Base-by-base conservation (phyloP, 371 early-diverging fungal genomes). In the Mortierella sp. region DNA sequence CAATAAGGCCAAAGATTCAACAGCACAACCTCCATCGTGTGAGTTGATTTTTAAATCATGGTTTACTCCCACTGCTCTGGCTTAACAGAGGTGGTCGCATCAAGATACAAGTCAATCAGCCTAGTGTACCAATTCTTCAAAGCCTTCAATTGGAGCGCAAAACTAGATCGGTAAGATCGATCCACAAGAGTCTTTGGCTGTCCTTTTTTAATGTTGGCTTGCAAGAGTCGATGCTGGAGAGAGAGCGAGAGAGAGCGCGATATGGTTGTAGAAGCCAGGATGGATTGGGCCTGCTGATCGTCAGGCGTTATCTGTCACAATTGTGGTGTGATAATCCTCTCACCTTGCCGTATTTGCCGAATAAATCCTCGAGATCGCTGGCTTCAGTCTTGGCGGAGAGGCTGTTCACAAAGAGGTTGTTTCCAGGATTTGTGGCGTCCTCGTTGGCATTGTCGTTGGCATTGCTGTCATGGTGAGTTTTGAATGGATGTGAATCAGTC, bases 371-470 rank as follows among this genome's bases (percentile, higher is more conserved):
- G 49, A 95, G 86, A 71, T 93, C 93, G 60, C 84, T 81, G 68
- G 91, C 89, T 30, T 83, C 83, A 45, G 92, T 90, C 70, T 89
- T 86, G 58, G 75, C 66, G 51, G 92, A 85, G 26, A 95, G 88
- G 37, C 93, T 93, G 54, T 93, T 93, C 59, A 95, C 91, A 76
- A 92, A 94, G 60, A 95, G 84, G 73, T 94, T 95, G 83, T 90
- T 93, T 39, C 95, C 94, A 63, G 94, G 92, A 74, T 95, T 94
- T 64, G 74, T 62, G 66, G 87, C 87, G 22, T 74, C 81, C 63
- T 85, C 86, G 59, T 78, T 62, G 68, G 49, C 40, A 66, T 51
- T 66, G 73, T 75, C 70, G 64, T 58, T 58, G 58, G 30, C 57
- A 64, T 47, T 68, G 73, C 66, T 68, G 67, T 37, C 20, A 64